A percentile compares a stretch with the other conserved stretches of the same genome.
Evolutionary conservation across 2,329 filamentous ascomycete species (phyloP).

Genomic region (Trichoderma guizhouense): DNA sequence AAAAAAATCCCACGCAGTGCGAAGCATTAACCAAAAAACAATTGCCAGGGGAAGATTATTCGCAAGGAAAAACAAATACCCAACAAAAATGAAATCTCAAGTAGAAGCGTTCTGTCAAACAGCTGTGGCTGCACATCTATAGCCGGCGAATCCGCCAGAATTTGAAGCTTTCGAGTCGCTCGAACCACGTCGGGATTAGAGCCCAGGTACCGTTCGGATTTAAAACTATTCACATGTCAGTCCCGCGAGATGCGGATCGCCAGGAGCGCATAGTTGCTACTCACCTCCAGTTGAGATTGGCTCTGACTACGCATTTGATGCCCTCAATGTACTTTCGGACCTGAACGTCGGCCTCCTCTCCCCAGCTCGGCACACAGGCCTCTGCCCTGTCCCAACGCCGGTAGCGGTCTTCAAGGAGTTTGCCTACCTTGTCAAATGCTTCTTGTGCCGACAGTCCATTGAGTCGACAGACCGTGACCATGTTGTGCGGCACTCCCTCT

Average conservation of each 20-base stretch:
- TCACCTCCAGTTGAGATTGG: conserved; percentile 22
- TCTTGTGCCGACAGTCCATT: conserved; percentile 22
- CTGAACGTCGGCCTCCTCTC: conserved; percentile 7
- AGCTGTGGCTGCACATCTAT: too few species aligned
- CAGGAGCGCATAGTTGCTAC: neutral
- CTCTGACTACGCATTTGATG: conserved; percentile 25
- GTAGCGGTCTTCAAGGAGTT: conserved; percentile 22
- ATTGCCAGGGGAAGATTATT: neutral
- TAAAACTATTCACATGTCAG: conserved; percentile 16
- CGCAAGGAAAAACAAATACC: neutral
- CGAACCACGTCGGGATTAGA: conserved; percentile 5
- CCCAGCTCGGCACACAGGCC: conserved; percentile 18
- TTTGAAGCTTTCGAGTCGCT: conserved; percentile 4
- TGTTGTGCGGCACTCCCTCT: conserved; percentile 25
- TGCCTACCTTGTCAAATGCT: conserved; percentile 23
- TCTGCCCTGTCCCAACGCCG: conserved; percentile 21
- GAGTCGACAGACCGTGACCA: conserved; percentile 22
- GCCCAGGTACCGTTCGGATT: conserved; percentile 19
- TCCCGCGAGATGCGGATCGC: neutral
- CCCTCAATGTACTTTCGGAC: conserved; percentile 24
- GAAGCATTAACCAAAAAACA: neutral
- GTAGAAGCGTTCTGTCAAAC: neutral
- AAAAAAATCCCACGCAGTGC: neutral
- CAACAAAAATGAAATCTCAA: neutral
- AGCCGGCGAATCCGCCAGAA: neutral